Conservation (phyloP, 768 basidiomycete species). For the Mycena belliarum region DNA sequence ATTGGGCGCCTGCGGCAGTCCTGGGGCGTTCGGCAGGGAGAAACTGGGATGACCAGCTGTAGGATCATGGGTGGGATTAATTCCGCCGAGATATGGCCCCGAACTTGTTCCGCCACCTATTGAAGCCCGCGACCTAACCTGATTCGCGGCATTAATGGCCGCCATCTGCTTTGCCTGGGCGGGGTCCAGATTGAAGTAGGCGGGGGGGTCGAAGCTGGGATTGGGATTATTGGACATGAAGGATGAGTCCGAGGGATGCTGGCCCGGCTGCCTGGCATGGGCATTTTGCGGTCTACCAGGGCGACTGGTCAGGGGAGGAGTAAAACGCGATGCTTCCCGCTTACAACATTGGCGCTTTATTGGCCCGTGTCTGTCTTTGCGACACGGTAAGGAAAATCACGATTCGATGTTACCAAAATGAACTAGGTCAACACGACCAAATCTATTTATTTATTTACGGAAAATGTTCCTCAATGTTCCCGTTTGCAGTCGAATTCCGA, state of each 20-base stretch:
- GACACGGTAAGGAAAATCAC: background rate
- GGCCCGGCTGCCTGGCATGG: background rate
- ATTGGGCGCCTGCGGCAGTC: conserved; percentile 31
- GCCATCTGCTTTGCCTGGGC: conserved; percentile 79
- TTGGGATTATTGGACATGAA: conserved; percentile 26
- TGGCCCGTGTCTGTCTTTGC: background rate
- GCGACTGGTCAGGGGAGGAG: background rate
- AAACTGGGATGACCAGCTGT: conserved; percentile 43
- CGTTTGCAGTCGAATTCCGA: too few relatives aligned
- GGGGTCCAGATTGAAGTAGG: conserved; percentile 61
- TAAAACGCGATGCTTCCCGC: background rate
- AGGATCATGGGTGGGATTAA: conserved; percentile 45
- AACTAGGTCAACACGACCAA: background rate
- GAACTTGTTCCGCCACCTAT: conserved; percentile 61
- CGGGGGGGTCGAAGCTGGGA: conserved; percentile 35
- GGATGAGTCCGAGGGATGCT: background rate
- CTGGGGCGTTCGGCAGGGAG: conserved; percentile 47
- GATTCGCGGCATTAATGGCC: conserved; percentile 61
- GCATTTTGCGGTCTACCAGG: background rate
- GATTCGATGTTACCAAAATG: background rate
- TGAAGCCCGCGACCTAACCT: conserved; percentile 27
- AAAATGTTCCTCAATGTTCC: too few relatives aligned
- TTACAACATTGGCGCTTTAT: conserved; percentile 9
- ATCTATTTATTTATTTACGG: too few relatives aligned
- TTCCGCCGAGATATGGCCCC: conserved; percentile 69